A percentile compares a stretch with the other conserved stretches of the same genome.
These are phyloP conservation scores for Parsonsia alboflavescens DNA, from an alignment of 257 asterid species.

Conservation along the genomic window DNA sequence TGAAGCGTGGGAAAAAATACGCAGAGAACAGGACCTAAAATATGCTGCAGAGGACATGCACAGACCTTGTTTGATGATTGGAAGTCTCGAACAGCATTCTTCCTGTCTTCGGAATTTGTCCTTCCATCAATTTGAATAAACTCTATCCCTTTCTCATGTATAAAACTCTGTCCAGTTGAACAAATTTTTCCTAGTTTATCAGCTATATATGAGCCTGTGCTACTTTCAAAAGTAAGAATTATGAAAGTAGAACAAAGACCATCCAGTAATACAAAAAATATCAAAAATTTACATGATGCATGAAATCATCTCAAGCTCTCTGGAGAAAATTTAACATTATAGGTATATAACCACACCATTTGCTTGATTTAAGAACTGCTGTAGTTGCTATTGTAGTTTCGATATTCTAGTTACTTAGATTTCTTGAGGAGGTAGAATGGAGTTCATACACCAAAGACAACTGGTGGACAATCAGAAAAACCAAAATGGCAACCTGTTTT, in stretches of 20 bases:
- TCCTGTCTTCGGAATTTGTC: constrained; percentile 50
- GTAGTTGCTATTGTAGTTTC: not conserved
- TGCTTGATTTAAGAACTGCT: not conserved
- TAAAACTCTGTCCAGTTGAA: constrained; percentile 50
- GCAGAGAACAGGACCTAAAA: not conserved
- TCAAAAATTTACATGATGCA: not conserved
- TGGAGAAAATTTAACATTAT: not conserved
- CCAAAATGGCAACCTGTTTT: not conserved
- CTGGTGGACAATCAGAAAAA: not conserved
- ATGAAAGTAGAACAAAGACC: not conserved
- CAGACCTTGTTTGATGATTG: constrained; percentile 71
- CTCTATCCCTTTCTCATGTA: constrained; percentile 65
- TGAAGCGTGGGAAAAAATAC: not conserved
- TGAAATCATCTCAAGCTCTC: not conserved
- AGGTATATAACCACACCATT: no score
- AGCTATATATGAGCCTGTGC: constrained; percentile 1
- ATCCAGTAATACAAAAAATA: not conserved
- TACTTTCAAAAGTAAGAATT: not conserved
- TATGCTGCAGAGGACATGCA: constrained; percentile 18
- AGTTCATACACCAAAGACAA: not conserved
- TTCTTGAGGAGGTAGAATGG: not conserved
- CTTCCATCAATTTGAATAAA: constrained; percentile 82
- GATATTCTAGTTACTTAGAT: not conserved
- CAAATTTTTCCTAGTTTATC: constrained; percentile 1
- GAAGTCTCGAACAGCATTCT: constrained; percentile 66